phyloP scores from a whole-genome alignment of 2,329 filamentous ascomycete species.

The Xylaria sp. region DNA sequence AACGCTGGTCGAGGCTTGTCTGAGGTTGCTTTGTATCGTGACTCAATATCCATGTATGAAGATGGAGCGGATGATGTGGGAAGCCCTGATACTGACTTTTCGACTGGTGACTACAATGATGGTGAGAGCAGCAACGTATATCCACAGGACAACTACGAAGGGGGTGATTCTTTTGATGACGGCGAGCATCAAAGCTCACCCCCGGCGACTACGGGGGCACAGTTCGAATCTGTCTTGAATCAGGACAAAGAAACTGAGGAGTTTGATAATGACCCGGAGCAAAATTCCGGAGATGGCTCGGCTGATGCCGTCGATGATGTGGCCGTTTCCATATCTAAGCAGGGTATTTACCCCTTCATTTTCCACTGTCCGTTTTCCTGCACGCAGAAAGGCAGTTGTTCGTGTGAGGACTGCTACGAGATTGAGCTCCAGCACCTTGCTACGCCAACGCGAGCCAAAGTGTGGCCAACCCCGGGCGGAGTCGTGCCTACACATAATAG shows the following conservation, averaged over 20 bases:
- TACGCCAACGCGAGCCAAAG: conserved; percentile 8
- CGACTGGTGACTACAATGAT: conserved; percentile 19
- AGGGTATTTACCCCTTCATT: conserved; percentile 37
- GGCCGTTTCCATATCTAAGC: conserved; percentile 32
- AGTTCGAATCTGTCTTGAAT: neutral
- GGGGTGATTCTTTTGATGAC: conserved; percentile 29
- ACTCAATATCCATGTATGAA: conserved; percentile 30
- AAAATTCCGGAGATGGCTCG: conserved; percentile 21
- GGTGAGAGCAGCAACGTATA: conserved; percentile 29
- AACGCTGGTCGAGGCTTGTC: conserved; percentile 40
- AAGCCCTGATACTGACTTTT: conserved; percentile 25
- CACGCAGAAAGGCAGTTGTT: conserved; percentile 9
- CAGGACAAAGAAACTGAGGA: conserved; percentile 12
- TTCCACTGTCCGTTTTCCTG: conserved; percentile 2
- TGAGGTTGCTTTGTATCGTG: conserved; percentile 42
- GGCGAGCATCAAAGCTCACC: conserved; percentile 25
- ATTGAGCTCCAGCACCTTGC: conserved; percentile 20
- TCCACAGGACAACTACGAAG: conserved; percentile 26
- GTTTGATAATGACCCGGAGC: conserved; percentile 3
- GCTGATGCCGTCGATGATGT: conserved; percentile 32
- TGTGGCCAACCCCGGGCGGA: conserved; percentile 10
- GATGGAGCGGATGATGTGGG: conserved; percentile 23
- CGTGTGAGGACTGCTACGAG: conserved; percentile 28
- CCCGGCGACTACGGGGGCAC: neutral
- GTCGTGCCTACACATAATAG: conserved; percentile 8